Evolutionary conservation across 768 basidiomycete species (phyloP).

Genomic region (Floccularia luteovirens): DNA sequence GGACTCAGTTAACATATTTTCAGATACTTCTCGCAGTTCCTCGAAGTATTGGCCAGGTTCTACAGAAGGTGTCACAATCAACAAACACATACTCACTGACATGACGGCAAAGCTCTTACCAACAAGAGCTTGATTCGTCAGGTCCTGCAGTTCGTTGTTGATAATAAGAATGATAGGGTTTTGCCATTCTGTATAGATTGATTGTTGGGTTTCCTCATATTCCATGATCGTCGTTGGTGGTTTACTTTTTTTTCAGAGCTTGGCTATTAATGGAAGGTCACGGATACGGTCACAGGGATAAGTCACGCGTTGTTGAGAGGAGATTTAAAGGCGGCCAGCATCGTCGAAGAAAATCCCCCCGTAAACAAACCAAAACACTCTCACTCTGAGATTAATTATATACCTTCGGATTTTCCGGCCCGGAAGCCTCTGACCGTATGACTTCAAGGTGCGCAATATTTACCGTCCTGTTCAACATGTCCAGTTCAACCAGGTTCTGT

Average conservation of each 20-base stretch:
- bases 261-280: conserved; percentile 14
- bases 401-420: conserved; percentile 44
- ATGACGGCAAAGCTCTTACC: neutral
- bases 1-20: conserved; percentile 6
- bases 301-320: conserved; percentile 35
- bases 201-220: too few relatives aligned
- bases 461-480: neutral
- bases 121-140: neutral
- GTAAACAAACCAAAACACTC: conserved; percentile 39
- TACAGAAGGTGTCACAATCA: neutral
- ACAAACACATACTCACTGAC: too few relatives aligned
- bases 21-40: conserved; percentile 8
- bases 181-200: too few relatives aligned
- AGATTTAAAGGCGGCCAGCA: conserved; percentile 58
- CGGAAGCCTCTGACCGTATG: conserved; percentile 54
- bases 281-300: conserved; percentile 20
- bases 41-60: neutral
- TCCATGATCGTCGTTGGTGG: too few relatives aligned
- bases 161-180: too few relatives aligned
- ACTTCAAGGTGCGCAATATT: conserved; percentile 55
- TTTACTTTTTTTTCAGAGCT: too few relatives aligned
- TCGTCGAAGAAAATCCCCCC: conserved; percentile 49
- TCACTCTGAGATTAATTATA: conserved; percentile 18
- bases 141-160: neutral
- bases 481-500: neutral